Percentiles rank a stretch among this genome's conserved stretches.
phyloP scores from a whole-genome alignment of 257 asterid species.

The Leonotis leonurus region DNA sequence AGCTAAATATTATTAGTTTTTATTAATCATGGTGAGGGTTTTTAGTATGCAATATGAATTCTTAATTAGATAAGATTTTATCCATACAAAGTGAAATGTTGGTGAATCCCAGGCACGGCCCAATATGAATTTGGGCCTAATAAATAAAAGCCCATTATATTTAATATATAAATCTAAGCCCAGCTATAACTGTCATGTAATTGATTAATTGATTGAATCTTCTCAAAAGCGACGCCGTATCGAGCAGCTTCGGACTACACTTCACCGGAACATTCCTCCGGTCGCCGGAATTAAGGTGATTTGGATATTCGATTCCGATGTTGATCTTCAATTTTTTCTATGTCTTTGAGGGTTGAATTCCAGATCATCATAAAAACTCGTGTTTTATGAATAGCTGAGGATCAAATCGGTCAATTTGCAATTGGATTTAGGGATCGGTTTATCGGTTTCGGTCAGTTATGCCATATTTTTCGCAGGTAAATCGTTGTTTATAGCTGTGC shows the following conservation, averaged over 20 bases:
- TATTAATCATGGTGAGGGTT: no score
- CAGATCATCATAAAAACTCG: not conserved
- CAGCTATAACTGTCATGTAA: not conserved
- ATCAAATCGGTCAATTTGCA: not conserved
- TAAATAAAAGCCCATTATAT: no score
- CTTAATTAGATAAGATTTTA: no score
- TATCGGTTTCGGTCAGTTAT: not conserved
- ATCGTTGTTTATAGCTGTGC: not conserved
- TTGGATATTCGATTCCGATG: not conserved
- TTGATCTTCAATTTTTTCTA: not conserved
- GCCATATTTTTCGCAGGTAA: slow-evolving; percentile 20
- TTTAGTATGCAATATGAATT: no score
- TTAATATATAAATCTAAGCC: no score
- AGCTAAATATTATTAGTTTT: no score
- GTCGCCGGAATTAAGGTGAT: slow-evolving; percentile 26
- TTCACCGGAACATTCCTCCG: slow-evolving; percentile 23
- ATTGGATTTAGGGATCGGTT: slow-evolving; percentile 16
- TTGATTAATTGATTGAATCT: slow-evolving; percentile 18
- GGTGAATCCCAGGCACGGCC: no score
- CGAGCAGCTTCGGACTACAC: slow-evolving; percentile 28
- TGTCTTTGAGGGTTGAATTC: not conserved
- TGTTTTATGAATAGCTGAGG: not conserved
- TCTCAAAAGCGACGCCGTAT: slow-evolving; percentile 35
- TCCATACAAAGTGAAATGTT: no score
- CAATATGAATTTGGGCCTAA: no score